A percentile compares a stretch with the other conserved stretches of the same genome.
Evolutionary conservation across 192 early-diverging fungal species (phyloP).

Genomic region (Linnemannia zychae): DNA sequence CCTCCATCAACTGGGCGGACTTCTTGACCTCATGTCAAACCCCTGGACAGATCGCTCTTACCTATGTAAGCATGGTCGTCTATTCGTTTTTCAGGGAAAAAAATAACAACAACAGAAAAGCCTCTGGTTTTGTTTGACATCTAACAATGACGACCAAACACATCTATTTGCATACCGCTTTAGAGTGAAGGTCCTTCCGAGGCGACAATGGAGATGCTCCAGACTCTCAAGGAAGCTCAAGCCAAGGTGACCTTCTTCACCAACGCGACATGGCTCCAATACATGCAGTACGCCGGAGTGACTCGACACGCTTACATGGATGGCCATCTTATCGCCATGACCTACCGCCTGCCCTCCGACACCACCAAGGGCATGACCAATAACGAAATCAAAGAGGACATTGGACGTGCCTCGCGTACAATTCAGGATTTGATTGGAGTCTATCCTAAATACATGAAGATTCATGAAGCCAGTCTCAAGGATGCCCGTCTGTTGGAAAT

Average conservation of each 20-base stretch:
- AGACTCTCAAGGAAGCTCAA: constrained; percentile 59
- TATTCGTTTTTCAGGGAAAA: not conserved
- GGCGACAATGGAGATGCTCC: constrained; percentile 64
- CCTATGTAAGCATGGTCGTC: constrained; percentile 51
- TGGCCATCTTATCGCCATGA: constrained; percentile 69
- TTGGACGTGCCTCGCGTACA: constrained; percentile 59
- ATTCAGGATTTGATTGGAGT: constrained; percentile 66
- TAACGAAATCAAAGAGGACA: constrained; percentile 56
- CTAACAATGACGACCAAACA: too few species aligned
- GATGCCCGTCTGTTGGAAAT: constrained; percentile 57
- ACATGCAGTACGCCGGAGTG: constrained; percentile 66
- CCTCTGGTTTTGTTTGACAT: not conserved
- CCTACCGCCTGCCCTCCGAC: constrained; percentile 63
- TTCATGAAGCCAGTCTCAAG: constrained; percentile 61
- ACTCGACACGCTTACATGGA: constrained; percentile 66
- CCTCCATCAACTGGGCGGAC: constrained; percentile 33
- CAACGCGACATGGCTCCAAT: constrained; percentile 67
- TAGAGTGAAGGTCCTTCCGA: constrained; percentile 68
- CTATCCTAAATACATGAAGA: constrained; percentile 62
- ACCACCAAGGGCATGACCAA: constrained; percentile 54
- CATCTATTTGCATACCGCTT: not conserved
- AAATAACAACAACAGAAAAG: not conserved
- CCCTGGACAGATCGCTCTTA: constrained; percentile 61
- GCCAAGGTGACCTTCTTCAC: constrained; percentile 64
- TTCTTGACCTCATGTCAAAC: constrained; percentile 46